A percentile compares a stretch with the other conserved stretches of the same genome.
phyloP scores from a whole-genome alignment of 768 basidiomycete genomes.

The Cystofilobasidium capitatum region DNA sequence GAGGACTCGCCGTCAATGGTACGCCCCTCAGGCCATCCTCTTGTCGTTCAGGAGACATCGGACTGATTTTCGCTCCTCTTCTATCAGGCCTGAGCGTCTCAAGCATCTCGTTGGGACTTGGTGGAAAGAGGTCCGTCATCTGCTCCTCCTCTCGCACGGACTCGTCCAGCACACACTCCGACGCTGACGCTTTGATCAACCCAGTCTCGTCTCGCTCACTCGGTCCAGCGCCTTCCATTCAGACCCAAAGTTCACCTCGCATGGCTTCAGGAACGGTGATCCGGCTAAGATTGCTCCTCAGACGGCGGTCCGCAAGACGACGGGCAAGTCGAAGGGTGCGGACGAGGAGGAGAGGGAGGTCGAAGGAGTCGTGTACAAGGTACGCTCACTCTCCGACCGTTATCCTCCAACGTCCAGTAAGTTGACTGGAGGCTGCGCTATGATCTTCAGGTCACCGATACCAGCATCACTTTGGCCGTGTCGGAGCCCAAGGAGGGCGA shows the following conservation, averaged over 20 bases:
- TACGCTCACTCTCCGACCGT: constrained; percentile 32
- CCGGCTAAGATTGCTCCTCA: constrained; percentile 74
- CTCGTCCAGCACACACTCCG: not conserved
- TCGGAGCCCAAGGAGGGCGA: constrained; percentile 49
- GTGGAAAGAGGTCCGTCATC: constrained; percentile 52
- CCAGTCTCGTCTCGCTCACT: constrained; percentile 75
- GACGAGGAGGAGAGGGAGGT: constrained; percentile 31
- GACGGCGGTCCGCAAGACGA: constrained; percentile 36
- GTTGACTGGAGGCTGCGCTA: not conserved
- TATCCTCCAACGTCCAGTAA: constrained; percentile 17
- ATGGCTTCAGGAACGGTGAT: constrained; percentile 85
- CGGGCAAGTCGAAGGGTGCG: constrained; percentile 7
- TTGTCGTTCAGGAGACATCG: too few relatives aligned
- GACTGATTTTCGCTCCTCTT: not conserved
- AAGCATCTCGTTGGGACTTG: constrained; percentile 70
- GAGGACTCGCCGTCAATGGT: constrained; percentile 68
- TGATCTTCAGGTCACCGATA: constrained; percentile 58
- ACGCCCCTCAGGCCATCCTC: not conserved
- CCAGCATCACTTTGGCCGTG: constrained; percentile 68
- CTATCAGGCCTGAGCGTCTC: constrained; percentile 49
- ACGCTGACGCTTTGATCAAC: constrained; percentile 20
- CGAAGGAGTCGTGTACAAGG: constrained; percentile 85
- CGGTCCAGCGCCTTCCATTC: constrained; percentile 70
- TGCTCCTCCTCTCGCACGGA: not conserved
- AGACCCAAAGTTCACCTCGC: constrained; percentile 64